Evolutionary conservation across 1,284 basidiomycete genomes (phyloP), one percentile per base, ranked within the genome.

Genomic region (Ceratorhiza oryzae-sativae): DNA sequence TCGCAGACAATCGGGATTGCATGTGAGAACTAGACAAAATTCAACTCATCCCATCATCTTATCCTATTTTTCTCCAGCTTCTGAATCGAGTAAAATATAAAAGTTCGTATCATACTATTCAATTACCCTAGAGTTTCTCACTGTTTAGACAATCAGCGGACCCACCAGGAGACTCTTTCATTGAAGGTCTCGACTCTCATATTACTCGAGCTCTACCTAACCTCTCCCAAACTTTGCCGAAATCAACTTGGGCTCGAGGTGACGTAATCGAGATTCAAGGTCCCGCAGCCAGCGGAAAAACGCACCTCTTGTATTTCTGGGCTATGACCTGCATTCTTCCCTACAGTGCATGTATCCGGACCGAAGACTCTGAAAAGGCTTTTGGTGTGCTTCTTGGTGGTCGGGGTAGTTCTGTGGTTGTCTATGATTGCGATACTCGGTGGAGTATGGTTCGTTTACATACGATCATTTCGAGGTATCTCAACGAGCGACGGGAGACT

Each of bases 231-330:
- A 39, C 36, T 0, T 55, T 58, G 15, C 32, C 61, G 9, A 55
- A 36, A 5, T 76, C 80, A 30, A 79, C 81, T 45, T 79, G 86
- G 39, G 79, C 80, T 46, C 80, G 81, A 25, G 88, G 88, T 34
- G 86, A 92, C 79, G 83, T 91, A 49, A 79, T 93, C 76, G 89
- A 92, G 79, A 83, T 94, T 45, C 89, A 92, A 79, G 92, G 91
- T 1, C 84, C 88, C 30, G 82, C 91, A 1, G 84, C 84, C 23
- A 87, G 88, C 18, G 92, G 91, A 42, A 94, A 94, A 79, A 89
- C 89, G 0, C 88, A 90, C 73, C 79, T 94, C 10, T 79, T 92
- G 27, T 89, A 90, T 77, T 84, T 86, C 77, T 79, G 91, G 70
- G 77, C 91, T 39, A 80, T 86, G n/a, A 84, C 82, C 30, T 88